A percentile compares a stretch with the other conserved stretches of the same genome.
Conservation (phyloP, 805 yeast genomes). For the Kuraishia borneana region DNA sequence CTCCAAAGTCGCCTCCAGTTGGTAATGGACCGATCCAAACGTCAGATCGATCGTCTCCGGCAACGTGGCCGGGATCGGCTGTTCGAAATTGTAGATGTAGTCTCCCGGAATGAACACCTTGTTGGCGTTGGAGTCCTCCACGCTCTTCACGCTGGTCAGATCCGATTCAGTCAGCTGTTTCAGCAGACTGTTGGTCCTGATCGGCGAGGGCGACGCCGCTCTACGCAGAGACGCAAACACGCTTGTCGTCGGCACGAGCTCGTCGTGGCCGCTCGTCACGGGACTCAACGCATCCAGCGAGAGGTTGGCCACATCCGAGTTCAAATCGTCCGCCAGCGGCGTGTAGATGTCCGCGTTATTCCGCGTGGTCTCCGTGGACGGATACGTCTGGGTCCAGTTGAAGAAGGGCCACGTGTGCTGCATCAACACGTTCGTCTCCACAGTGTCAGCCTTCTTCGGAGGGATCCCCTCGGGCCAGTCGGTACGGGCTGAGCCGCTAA, state of each 20-base stretch:
- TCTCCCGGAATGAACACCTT: slow-evolving; percentile 72
- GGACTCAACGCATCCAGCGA: slow-evolving; percentile 23
- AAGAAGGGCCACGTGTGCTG: slow-evolving; percentile 91
- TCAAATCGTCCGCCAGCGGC: slow-evolving; percentile 13
- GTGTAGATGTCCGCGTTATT: slow-evolving; percentile 38
- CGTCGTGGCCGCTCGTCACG: slow-evolving; percentile 11
- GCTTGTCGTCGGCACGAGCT: neutral
- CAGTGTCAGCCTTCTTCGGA: slow-evolving; percentile 60
- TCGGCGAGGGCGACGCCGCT: slow-evolving; percentile 13
- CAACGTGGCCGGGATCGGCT: slow-evolving; percentile 66
- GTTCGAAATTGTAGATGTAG: slow-evolving; percentile 86
- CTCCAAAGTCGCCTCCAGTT: slow-evolving; percentile 56
- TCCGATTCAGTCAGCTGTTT: slow-evolving; percentile 5
- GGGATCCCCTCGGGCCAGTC: slow-evolving; percentile 99
- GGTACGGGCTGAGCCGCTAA: slow-evolving; percentile 64
- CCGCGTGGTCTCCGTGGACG: slow-evolving; percentile 16
- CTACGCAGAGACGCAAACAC: slow-evolving; percentile 7
- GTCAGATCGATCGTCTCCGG: slow-evolving; percentile 76
- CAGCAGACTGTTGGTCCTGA: slow-evolving; percentile 1
- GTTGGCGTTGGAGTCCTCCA: slow-evolving; percentile 11
- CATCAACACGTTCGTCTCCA: slow-evolving; percentile 55
- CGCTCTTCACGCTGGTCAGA: slow-evolving; percentile 11
- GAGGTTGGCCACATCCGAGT: slow-evolving; percentile 22
- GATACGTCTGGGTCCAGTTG: slow-evolving; percentile 22
- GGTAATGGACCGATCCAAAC: slow-evolving; percentile 71